Percentiles rank a stretch among this genome's conserved stretches.
Conservation (phyloP, 148 eudicot genomes). For the Arbutus unedo region DNA sequence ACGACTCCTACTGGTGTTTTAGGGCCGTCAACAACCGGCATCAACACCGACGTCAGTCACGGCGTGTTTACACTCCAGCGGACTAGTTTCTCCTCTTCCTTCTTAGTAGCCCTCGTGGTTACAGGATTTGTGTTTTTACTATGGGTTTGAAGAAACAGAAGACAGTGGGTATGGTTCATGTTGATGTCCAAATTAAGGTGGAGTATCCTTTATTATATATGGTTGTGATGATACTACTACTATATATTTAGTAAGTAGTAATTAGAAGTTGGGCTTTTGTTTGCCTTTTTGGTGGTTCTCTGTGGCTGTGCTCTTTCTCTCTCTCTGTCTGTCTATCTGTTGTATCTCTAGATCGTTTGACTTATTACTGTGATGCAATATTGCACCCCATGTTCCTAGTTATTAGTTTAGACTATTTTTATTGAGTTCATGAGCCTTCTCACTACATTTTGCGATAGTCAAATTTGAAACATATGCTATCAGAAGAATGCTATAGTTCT, state of each 20-base stretch:
- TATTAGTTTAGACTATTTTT: background rate
- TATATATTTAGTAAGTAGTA: background rate
- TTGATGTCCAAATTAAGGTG: background rate
- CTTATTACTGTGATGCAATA: background rate
- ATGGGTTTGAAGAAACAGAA: constrained; percentile 15
- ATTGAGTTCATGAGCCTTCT: background rate
- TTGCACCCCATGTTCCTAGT: constrained; percentile 1
- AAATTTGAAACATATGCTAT: background rate
- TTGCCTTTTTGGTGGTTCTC: background rate
- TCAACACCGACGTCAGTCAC: constrained; percentile 33
- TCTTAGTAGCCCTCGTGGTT: constrained; percentile 9
- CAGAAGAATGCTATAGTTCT: background rate
- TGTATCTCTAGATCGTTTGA: background rate
- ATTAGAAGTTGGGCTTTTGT: constrained; percentile 8
- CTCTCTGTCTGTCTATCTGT: background rate
- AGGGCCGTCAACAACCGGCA: constrained; percentile 37
- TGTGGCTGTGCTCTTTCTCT: constrained; percentile 8
- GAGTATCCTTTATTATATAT: background rate
- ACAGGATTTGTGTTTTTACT: constrained; percentile 4
- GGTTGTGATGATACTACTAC: constrained; percentile 8
- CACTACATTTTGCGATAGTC: too few species aligned
- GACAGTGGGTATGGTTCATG: background rate
- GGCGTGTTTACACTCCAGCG: constrained; percentile 21
- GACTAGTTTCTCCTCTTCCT: constrained; percentile 8
- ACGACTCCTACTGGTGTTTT: constrained; percentile 38